Base-by-base conservation (phyloP, 306 rosid species). In the Glycine latifolia region DNA sequence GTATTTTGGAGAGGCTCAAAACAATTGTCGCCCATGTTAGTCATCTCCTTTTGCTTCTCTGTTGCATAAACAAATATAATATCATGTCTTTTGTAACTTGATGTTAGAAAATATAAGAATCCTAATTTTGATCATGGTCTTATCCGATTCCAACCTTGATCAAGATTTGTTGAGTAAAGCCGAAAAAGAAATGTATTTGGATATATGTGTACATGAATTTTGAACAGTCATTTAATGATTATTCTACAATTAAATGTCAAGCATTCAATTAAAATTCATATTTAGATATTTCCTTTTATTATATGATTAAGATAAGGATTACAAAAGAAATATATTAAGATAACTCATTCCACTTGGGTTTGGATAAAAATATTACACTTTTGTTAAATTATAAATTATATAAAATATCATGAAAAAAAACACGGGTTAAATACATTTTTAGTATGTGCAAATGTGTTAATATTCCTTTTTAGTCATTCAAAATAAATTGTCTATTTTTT, bases 1-100 rank as follows among this genome's bases (percentile, higher is more conserved):
- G 62, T 37, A 58, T 63, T 81, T 53, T 3, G 39, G 73, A 70
- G 73, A 53, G 91, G 73, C 35, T 65, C 67, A 14, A 17, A 56
- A 59, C 60, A 6, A 11, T 68, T 75, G 41, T 20, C 54, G 52
- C 67, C 69, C 79, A 71, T 70, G 71, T 77, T 81, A 53, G 85
- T 85, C 91, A 85, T 91, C 35, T 67, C 16, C 77, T 79, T 76
- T 44, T 56, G 76, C 75, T 78, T 71, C 31, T 41, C 73, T 71
- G 81, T 87, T 85, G 87, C 82, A 83, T 60, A 81, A 50, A 58
- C 17, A 77, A 61, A 53, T 52, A 43, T 37, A 2, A 63, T 55
- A 81, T 79, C 65, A 61, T 16, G 17, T 17, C 26, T 14, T 54
- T 7, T 4, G 31, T 37, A n/a, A 6, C 4, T 7, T 3, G 4